phyloP scores from a whole-genome alignment of 495 filamentous ascomycete genomes.

The Saxophila tyrrhenica region DNA sequence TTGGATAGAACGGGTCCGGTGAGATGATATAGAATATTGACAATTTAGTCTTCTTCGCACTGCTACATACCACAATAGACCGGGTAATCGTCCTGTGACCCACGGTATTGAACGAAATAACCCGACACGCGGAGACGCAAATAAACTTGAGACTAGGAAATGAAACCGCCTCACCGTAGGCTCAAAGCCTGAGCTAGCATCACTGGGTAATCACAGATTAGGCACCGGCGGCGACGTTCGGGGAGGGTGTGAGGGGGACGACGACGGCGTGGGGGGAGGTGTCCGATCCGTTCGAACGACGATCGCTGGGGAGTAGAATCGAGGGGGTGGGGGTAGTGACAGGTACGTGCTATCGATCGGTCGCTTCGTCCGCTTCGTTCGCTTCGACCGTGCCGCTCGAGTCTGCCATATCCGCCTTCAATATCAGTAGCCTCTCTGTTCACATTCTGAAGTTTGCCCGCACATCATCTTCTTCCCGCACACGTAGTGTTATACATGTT shows the following conservation, averaged over 20 bases:
- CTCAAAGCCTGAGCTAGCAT: too few relatives aligned
- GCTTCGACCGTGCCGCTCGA: slow-evolving; percentile 1
- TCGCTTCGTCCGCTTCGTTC: neutral
- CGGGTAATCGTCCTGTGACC: too few relatives aligned
- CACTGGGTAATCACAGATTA: too few relatives aligned
- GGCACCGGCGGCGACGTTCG: neutral
- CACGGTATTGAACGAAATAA: too few relatives aligned
- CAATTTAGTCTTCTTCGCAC: too few relatives aligned
- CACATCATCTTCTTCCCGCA: neutral
- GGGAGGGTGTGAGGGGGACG: neutral
- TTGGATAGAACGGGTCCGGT: neutral
- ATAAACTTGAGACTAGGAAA: too few relatives aligned
- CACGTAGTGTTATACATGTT: too few relatives aligned
- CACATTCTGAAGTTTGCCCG: neutral
- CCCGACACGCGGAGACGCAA: too few relatives aligned
- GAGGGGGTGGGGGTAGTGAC: neutral
- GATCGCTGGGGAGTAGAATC: neutral
- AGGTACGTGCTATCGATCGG: neutral
- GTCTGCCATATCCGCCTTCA: neutral
- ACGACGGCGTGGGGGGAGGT: neutral
- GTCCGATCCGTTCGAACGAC: neutral
- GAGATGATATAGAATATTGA: too few relatives aligned
- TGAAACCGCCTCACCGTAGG: neutral
- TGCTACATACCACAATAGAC: too few relatives aligned
- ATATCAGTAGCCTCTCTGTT: neutral